Percentiles rank a stretch among this genome's conserved stretches.
phyloP scores from a whole-genome alignment of 2,329 filamentous ascomycete species.

The Colletotrichum chlorophyti region DNA sequence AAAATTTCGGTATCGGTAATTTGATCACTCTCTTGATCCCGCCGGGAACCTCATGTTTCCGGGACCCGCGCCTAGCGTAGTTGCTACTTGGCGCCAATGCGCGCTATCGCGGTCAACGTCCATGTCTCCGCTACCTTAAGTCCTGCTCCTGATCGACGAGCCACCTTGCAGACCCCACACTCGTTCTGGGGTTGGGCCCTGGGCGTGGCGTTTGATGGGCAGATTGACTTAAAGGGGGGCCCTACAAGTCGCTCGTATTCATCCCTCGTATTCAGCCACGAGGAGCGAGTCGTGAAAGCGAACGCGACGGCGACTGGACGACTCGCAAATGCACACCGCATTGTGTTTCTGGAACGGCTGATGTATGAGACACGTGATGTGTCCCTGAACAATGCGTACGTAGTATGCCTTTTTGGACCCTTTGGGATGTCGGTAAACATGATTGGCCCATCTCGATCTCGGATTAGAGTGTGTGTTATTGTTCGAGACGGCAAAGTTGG shows the following conservation, averaged over 20 bases:
- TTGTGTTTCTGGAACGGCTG: slow-evolving; percentile 21
- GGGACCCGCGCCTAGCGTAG: neutral
- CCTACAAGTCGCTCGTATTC: slow-evolving; percentile 3
- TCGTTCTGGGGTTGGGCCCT: neutral
- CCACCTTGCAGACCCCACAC: neutral
- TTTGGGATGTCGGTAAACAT: neutral
- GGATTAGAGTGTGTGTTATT: neutral
- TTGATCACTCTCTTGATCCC: neutral
- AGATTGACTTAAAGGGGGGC: neutral
- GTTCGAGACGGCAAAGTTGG: neutral
- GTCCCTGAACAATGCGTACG: neutral
- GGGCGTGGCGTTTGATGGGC: neutral
- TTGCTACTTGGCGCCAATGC: neutral
- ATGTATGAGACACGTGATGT: slow-evolving; percentile 28
- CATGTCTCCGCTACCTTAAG: no score
- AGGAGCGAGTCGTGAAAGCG: slow-evolving; percentile 10
- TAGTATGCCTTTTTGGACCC: neutral
- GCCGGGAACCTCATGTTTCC: neutral
- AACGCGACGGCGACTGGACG: slow-evolving; percentile 9
- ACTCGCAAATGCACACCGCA: slow-evolving; percentile 2
- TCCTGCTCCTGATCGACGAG: neutral
- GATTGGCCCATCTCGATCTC: slow-evolving; percentile 6
- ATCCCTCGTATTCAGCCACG: neutral
- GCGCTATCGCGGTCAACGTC: slow-evolving; percentile 1
- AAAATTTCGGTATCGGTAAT: slow-evolving; percentile 18